Percentiles rank a stretch among this genome's conserved stretches.
These are phyloP conservation scores for Ophidiomyces ophidiicola DNA, from an alignment of 2,329 filamentous ascomycete species.

Conservation along the genomic window DNA sequence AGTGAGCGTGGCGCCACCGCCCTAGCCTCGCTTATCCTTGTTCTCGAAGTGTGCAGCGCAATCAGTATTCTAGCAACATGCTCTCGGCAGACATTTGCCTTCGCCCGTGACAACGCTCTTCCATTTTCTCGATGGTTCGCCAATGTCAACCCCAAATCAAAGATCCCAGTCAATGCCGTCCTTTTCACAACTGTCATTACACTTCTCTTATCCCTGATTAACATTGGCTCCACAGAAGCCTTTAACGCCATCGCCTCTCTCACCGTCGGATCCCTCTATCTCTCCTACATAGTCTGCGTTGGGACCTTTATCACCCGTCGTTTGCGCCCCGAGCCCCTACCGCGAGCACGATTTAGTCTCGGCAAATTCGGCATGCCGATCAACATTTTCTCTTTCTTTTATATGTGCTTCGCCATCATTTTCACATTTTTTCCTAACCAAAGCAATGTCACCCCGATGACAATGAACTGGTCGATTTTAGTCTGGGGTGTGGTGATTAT, in stretches of 20 bases:
- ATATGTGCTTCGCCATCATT: slow-evolving; percentile 23
- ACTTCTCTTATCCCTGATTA: slow-evolving; percentile 25
- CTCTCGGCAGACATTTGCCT: slow-evolving; percentile 27
- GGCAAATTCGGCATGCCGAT: slow-evolving; percentile 22
- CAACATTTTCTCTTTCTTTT: slow-evolving; percentile 28
- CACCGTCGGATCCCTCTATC: slow-evolving; percentile 27
- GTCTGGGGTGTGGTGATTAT: slow-evolving; percentile 21
- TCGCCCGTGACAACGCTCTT: slow-evolving; percentile 43
- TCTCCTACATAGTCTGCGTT: slow-evolving; percentile 31
- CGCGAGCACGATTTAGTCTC: slow-evolving; percentile 17
- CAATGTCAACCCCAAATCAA: slow-evolving; percentile 15
- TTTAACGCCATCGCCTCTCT: slow-evolving; percentile 32
- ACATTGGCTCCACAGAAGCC: slow-evolving; percentile 30
- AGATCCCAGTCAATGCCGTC: slow-evolving; percentile 21
- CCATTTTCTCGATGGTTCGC: slow-evolving; percentile 39
- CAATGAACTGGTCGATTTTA: slow-evolving; percentile 31
- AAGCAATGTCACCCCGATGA: slow-evolving; percentile 23
- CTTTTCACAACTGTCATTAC: slow-evolving; percentile 21
- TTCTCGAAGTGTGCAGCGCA: slow-evolving; percentile 23
- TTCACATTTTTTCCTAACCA: slow-evolving; percentile 27
- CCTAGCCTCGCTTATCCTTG: slow-evolving; percentile 21
- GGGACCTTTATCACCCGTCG: slow-evolving; percentile 25
- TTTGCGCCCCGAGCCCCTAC: slow-evolving; percentile 22
- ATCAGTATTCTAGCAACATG: slow-evolving; percentile 27
- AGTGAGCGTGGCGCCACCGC: slow-evolving; percentile 20